A percentile compares a stretch with the other conserved stretches of the same genome.
phyloP scores from a whole-genome alignment of 139 green algal genomes.

The Chlorella sp. region DNA sequence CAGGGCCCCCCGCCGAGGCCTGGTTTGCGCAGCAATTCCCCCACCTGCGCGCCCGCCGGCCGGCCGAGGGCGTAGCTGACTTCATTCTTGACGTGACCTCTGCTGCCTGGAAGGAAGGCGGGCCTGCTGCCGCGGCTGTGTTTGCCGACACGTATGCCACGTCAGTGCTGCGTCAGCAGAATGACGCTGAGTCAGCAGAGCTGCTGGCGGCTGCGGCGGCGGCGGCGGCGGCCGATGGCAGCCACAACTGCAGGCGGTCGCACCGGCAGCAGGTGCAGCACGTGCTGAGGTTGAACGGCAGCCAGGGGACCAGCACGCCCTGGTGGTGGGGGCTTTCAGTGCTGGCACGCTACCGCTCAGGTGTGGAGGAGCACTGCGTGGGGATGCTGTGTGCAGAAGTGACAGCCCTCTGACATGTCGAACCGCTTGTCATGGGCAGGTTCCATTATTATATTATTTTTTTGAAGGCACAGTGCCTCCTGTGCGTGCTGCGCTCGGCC shows the following conservation, averaged over 20 bases:
- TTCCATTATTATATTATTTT: no score
- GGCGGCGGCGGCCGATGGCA: not conserved
- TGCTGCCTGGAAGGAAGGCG: not conserved
- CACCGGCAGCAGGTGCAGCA: not conserved
- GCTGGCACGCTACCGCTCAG: slow-evolving; percentile 74
- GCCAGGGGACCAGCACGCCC: slow-evolving; percentile 70
- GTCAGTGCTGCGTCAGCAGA: not conserved
- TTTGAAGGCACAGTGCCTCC: no score
- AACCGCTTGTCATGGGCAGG: no score
- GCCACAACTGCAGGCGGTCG: not conserved
- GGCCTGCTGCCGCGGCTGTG: not conserved
- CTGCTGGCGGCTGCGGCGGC: not conserved
- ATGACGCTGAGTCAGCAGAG: not conserved
- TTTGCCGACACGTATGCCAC: slow-evolving; percentile 27
- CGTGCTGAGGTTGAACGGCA: slow-evolving; percentile 11
- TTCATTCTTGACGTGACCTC: not conserved
- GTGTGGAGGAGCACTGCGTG: not conserved
- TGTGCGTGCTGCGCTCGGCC: no score
- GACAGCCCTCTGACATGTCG: no score
- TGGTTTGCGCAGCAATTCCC: not conserved
- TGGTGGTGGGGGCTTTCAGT: slow-evolving; percentile 71
- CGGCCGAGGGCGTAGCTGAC: not conserved
- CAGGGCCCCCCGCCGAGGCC: not conserved
- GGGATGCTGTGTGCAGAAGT: no score
- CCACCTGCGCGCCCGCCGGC: not conserved